Evolutionary conservation across 257 asterid species (phyloP), one percentile per base, ranked within the genome.

Genomic region (Hygrophila difformis): DNA sequence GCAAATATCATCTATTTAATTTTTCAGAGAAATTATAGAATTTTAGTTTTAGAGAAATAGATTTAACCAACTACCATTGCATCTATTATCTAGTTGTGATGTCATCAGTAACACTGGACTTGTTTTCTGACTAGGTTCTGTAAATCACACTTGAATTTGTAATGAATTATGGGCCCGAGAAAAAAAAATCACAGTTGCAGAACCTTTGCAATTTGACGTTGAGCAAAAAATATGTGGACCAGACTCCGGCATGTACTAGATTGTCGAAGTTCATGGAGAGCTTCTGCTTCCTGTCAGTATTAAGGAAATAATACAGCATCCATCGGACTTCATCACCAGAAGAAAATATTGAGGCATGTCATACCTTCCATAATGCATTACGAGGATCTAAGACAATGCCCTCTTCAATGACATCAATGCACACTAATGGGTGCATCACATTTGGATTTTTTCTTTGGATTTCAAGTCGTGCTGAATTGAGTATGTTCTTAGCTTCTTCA

Each of bases 221-320:
- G 81, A 37, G 88, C 72, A n/a, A 75, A 76, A 71, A 71, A 78
- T 42, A 64, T 33, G 28, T 78, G 76, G 59, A 78, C 59, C 17
- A 78, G 60, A 53, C 84, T 70, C 67, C 61, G 69, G 66, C 84
- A 73, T 34, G 84, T 64, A 47, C 56, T 64, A 36, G 88, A 75
- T 39, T 71, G 72, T 29, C 79, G 76, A 59, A 78, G 81, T 53
- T 72, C 81, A 18, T 69, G 57, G 35, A 75, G 47, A 56, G 73
- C 78, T 55, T 72, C 69, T 17, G 72, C 73, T 59, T 75, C 88
- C 88, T 78, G 66, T 44, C 23, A 57, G 39, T 9, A 21, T 47
- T 55, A 39, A 41, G 49, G 26, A 57, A 52, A 47, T 53, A 5
- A 26, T 44, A 53, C 38, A 56, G 35, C 39, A 18, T 16, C 18